Base-by-base conservation (phyloP, 768 basidiomycete species). In the Dendrothele bispora region DNA sequence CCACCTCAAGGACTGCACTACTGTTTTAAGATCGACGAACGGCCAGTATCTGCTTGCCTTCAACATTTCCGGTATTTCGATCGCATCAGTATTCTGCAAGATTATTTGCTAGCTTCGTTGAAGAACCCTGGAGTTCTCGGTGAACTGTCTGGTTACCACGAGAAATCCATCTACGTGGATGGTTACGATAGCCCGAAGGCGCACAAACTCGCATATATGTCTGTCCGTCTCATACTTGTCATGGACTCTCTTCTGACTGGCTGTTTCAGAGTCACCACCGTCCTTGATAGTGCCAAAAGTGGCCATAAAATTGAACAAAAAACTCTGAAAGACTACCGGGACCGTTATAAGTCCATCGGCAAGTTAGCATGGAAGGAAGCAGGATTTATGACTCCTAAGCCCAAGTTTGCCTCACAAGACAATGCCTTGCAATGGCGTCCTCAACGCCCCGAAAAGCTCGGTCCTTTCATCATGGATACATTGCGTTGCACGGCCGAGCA, bases 241-340 rank as follows among this genome's bases (percentile, higher is more conserved):
- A 32, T 32, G 26, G 12, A 39, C 35, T 32, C 22, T 28, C 39
- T 17, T 22, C 46, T 8, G 21, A 17, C 15, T 38, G 76, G 76
- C 53, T 78, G 76, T 48, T 73, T 77, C 50, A n/a, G n/a, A n/a
- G n/a, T n/a, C n/a, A n/a, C n/a, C n/a, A 74, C 72, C 34, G 67
- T 79, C 10, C 72, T 88, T 1, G 85, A 88, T 54, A 77, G 79
- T 1, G 55, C 75, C 7, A 88, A 88, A 54, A 81, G 79, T 7
- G 85, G 85, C 0, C 68, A 76, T 42, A 66, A 64, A 1, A 69
- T 86, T 30, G 56, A 57, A 5, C 60, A 57, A 0, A 55, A 65
- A 0, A 57, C 69, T 14, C 59, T 69, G n/a, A 48, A 47, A 12
- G 47, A 46, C 0, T 74, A 79, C 43, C 10, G 30, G 17, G 57